Evolutionary conservation across 2,329 filamentous ascomycete genomes (phyloP).

Genomic region (Zymoseptoria ardabiliae): DNA sequence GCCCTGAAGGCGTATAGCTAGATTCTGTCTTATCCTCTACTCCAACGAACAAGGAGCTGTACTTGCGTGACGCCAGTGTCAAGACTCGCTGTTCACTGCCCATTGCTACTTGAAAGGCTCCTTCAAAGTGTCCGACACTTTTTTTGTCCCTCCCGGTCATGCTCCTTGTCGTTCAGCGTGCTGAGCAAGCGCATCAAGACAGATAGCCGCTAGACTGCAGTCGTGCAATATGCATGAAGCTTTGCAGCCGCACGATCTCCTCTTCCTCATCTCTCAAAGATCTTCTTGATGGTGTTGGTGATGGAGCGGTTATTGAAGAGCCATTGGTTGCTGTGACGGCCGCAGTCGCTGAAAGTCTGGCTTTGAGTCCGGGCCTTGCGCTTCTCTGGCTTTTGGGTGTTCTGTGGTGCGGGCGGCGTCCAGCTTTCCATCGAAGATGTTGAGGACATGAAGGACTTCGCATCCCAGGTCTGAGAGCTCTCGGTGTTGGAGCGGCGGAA

Average conservation of each 20-base stretch:
- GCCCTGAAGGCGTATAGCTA: too few relatives aligned
- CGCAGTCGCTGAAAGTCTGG: conserved; percentile 31
- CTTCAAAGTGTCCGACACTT: not conserved
- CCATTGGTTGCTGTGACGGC: conserved; percentile 46
- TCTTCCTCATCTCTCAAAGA: conserved; percentile 18
- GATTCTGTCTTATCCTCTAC: not conserved
- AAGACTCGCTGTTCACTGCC: not conserved
- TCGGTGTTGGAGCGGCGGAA: conserved; percentile 9
- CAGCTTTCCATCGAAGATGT: conserved; percentile 5
- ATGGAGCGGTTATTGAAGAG: conserved; percentile 44
- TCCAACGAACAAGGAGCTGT: not conserved
- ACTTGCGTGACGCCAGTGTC: not conserved
- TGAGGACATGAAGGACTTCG: conserved; percentile 5
- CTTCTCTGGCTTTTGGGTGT: conserved; percentile 8
- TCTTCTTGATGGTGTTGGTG: conserved; percentile 34
- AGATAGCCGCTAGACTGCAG: not conserved
- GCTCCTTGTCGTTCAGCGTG: not conserved
- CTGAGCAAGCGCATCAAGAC: not conserved
- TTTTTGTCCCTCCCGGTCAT: not conserved
- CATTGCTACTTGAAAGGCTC: not conserved
- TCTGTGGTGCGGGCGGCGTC: conserved; percentile 2
- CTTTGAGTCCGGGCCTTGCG: conserved; percentile 5
- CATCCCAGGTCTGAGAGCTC: conserved; percentile 9
- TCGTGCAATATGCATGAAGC: not conserved
- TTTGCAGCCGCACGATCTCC: not conserved